Evolutionary conservation across 495 filamentous ascomycete genomes (phyloP).

Genomic region (Penicillium roqueforti): DNA sequence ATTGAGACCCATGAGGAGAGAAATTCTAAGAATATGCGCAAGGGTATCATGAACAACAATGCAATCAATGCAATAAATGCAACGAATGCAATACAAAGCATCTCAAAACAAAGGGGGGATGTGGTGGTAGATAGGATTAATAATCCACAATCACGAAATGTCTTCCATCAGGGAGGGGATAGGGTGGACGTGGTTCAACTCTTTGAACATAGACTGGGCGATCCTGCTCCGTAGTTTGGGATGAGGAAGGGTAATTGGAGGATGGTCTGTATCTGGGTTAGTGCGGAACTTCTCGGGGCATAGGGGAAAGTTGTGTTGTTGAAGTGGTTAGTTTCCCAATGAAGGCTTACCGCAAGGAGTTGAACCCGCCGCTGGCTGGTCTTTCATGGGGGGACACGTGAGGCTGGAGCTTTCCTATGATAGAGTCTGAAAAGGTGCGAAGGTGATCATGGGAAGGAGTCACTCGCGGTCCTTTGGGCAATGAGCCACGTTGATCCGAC

Average conservation of each 20-base stretch:
- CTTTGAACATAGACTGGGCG: conserved; percentile 28
- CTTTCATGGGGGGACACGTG: conserved; percentile 10
- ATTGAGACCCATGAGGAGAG: conserved; percentile 9
- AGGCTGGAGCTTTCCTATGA: conserved; percentile 9
- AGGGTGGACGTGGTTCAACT: conserved; percentile 20
- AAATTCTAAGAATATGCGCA: conserved; percentile 20
- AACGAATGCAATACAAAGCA: conserved; percentile 3
- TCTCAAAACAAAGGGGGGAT: neutral
- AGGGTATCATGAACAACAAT: conserved; percentile 34
- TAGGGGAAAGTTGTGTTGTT: neutral
- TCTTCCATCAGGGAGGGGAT: conserved; percentile 23
- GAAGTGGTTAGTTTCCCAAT: conserved; percentile 1
- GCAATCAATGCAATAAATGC: too few relatives aligned
- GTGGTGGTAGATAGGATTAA: neutral
- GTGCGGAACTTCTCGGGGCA: neutral
- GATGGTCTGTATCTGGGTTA: conserved; percentile 12
- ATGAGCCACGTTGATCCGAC: conserved; percentile 10
- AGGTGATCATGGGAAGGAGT: conserved; percentile 14
- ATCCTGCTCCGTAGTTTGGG: conserved; percentile 22
- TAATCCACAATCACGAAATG: conserved; percentile 36
- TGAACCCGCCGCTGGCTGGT: conserved; percentile 17
- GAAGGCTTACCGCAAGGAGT: conserved; percentile 21
- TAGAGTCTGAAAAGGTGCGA: conserved; percentile 4
- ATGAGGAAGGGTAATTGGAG: conserved; percentile 18
- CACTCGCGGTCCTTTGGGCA: conserved; percentile 14